These are phyloP conservation scores for Dictyostelium capitatum DNA, from an alignment of 78 protist species.

Conservation along the genomic window DNA sequence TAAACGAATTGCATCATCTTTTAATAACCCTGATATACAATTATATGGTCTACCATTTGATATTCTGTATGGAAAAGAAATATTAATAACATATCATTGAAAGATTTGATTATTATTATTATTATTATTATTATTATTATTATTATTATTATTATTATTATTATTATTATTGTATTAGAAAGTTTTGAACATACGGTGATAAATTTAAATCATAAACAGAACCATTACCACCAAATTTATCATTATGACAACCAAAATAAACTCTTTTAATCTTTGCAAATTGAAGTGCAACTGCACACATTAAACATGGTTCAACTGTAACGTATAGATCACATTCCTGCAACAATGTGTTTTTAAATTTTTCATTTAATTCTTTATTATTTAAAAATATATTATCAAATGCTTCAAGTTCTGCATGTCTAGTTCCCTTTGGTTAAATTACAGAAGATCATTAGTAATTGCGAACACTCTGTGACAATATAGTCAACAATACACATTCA, in stretches of 20 bases:
- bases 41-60: constrained; percentile 60
- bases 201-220: constrained; percentile 35
- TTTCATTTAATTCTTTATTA: constrained; percentile 16
- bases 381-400: constrained; percentile 41
- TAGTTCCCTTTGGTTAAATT: too few species aligned
- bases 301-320: constrained; percentile 76
- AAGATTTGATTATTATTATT: too few species aligned
- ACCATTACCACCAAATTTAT: constrained; percentile 80
- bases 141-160: too few species aligned
- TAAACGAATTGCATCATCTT: constrained; percentile 50
- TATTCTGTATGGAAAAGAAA: not conserved
- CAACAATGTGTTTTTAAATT: constrained; percentile 7
- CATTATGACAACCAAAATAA: constrained; percentile 73
- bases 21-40: constrained; percentile 41
- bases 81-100: not conserved
- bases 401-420: constrained; percentile 80
- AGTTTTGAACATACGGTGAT: not conserved
- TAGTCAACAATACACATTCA: too few species aligned
- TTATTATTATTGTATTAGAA: too few species aligned
- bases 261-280: constrained; percentile 33
- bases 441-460: too few species aligned
- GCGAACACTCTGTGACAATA: too few species aligned
- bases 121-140: too few species aligned
- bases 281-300: constrained; percentile 67
- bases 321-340: constrained; percentile 58